Conservation (phyloP, 2,329 filamentous ascomycete genomes). For the Penicillium sp. region DNA sequence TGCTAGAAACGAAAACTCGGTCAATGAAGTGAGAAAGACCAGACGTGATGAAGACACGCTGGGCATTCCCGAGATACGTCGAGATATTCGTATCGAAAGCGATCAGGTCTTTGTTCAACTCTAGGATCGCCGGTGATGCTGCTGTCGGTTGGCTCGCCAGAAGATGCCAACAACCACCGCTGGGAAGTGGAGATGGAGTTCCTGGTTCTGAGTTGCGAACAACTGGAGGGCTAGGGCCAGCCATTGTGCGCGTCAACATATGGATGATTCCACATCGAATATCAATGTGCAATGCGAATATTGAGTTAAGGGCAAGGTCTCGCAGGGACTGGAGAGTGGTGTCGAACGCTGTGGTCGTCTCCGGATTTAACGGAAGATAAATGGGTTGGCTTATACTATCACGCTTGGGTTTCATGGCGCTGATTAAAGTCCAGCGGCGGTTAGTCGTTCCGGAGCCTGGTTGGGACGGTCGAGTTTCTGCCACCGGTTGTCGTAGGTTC, state of each 20-base stretch:
- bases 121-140: slow-evolving; percentile 71
- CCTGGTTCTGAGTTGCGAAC: slow-evolving; percentile 39
- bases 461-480: slow-evolving; percentile 51
- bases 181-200: slow-evolving; percentile 67
- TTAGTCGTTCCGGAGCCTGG: slow-evolving; percentile 57
- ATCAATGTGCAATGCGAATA: slow-evolving; percentile 87
- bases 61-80: slow-evolving; percentile 71
- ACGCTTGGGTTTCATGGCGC: slow-evolving; percentile 62
- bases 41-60: slow-evolving; percentile 75
- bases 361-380: slow-evolving; percentile 84
- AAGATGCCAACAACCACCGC: slow-evolving; percentile 66
- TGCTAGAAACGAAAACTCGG: slow-evolving; percentile 74
- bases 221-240: slow-evolving; percentile 56
- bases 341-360: slow-evolving; percentile 87
- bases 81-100: slow-evolving; percentile 82
- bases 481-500: slow-evolving; percentile 78
- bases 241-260: slow-evolving; percentile 70
- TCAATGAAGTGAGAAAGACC: slow-evolving; percentile 81
- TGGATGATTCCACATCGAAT: slow-evolving; percentile 84
- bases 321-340: slow-evolving; percentile 82
- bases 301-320: slow-evolving; percentile 75
- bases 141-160: slow-evolving; percentile 48
- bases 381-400: slow-evolving; percentile 66
- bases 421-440: slow-evolving; percentile 82
- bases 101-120: slow-evolving; percentile 82